These are phyloP conservation scores for Rasamsonia emersonii DNA, from an alignment of 2,329 filamentous ascomycete genomes.

Conservation along the genomic window DNA sequence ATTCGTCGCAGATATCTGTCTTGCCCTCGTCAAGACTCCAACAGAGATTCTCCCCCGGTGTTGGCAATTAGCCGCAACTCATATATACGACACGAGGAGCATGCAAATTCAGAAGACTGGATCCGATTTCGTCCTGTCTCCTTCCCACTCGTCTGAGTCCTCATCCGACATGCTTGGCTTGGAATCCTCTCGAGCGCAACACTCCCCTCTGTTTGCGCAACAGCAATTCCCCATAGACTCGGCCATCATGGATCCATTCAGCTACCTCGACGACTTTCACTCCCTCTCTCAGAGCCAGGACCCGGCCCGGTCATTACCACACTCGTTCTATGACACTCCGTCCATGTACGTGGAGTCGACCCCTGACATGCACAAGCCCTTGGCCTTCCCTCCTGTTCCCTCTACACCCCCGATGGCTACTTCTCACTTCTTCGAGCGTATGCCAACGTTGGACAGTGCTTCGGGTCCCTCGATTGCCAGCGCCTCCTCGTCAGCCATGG, in stretches of 20 bases:
- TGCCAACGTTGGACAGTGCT: constrained; percentile 52
- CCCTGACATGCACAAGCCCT: constrained; percentile 17
- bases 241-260: constrained; percentile 22
- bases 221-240: constrained; percentile 24
- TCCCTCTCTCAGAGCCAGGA: constrained; percentile 16
- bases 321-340: constrained; percentile 22
- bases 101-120: constrained; percentile 14
- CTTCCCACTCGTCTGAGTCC: not conserved
- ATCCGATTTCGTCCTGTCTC: constrained; percentile 16
- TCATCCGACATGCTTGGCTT: constrained; percentile 22
- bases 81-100: too few species aligned
- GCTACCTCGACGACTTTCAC: constrained; percentile 18
- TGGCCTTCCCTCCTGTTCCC: constrained; percentile 21
- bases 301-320: constrained; percentile 12
- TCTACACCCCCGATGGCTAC: constrained; percentile 26
- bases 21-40: too few species aligned
- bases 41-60: too few species aligned
- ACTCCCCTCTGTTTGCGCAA: constrained; percentile 20
- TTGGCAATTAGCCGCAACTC: too few species aligned
- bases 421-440: constrained; percentile 32
- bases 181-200: constrained; percentile 23
- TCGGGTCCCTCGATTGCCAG: constrained; percentile 50
- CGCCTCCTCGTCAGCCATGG: constrained; percentile 57
- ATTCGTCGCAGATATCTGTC: too few species aligned
- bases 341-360: constrained; percentile 18